Evolutionary conservation across 164 flowering plant genomes (phyloP).

Genomic region (Saururus chinensis): DNA sequence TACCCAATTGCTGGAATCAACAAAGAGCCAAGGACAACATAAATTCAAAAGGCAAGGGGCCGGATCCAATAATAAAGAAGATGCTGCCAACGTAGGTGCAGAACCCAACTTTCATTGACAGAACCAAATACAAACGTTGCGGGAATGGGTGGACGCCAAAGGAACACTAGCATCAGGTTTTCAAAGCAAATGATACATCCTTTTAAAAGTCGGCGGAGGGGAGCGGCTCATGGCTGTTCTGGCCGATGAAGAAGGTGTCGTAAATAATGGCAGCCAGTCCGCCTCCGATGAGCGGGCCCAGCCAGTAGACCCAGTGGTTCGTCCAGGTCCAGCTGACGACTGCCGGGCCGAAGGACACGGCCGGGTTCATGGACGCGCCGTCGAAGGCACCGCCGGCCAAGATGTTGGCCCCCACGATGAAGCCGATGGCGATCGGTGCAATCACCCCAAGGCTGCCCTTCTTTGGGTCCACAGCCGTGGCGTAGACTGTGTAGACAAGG

Average conservation of each 20-base stretch:
- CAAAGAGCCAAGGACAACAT: no score
- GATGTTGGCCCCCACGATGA: constrained; percentile 43
- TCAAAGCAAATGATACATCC: no score
- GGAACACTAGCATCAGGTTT: no score
- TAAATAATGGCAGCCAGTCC: constrained; percentile 28
- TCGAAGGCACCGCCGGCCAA: constrained; percentile 39
- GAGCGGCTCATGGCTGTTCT: constrained; percentile 26
- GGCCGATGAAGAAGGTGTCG: constrained; percentile 22
- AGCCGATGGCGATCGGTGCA: constrained; percentile 39
- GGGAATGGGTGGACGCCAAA: not conserved
- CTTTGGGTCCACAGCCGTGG: constrained; percentile 16
- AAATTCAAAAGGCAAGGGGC: no score
- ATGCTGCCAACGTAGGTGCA: no score
- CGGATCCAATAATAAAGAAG: no score
- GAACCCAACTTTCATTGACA: no score
- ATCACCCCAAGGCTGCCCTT: constrained; percentile 28
- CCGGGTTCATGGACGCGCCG: constrained; percentile 47
- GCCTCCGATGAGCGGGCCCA: constrained; percentile 33
- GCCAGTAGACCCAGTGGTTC: constrained; percentile 42
- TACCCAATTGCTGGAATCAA: no score
- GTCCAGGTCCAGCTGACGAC: constrained; percentile 42
- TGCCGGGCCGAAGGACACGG: constrained; percentile 38
- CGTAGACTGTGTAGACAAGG: constrained; percentile 15
- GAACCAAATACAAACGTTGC: not conserved
- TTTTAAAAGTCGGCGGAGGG: constrained; percentile 24